Evolutionary conservation across 2,329 filamentous ascomycete species (phyloP), one percentile per base, ranked within the genome.

Genomic region (Fusarium sp.): DNA sequence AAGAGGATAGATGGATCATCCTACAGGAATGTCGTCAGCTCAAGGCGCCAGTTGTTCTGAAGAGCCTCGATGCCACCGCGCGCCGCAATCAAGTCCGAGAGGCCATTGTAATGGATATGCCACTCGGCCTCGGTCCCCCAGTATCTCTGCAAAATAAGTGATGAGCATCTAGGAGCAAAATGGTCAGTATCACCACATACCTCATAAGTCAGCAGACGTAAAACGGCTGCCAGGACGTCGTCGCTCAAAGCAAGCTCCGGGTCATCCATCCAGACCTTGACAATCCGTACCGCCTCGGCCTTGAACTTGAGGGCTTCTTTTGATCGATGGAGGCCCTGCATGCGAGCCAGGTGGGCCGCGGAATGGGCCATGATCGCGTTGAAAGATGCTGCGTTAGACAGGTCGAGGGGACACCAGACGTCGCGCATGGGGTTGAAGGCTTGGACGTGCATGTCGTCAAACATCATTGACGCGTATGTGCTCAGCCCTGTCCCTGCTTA

Each of bases 301-400:
- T 82, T 82, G 61, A 77, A 81, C 40, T 70, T 68, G 1, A 78
- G 41, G 1, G 76, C 79, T 40, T 76, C 71, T 13, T 59, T 65
- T 1, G 76, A 78, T 6, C 66, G 58, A 8, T 56, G 69, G 0
- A 75, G 73, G 0, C 75, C 76, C 27, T 80, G 77, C 56, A 81
- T 73, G 4, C 79, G 73, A 36, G 78, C 74, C 1, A 82, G 61
- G 48, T 82, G 81, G 0, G 80, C 79, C 1, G 81, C 81, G 2
- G 81, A 78, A 58, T 82, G 81, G 1, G 81, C 80, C 79, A 82
- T 81, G 41, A 82, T 77, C 16, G 76, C 77, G 41, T 82, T 81
- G 66, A 82, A 82, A 1, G 80, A 81, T 6, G 81, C 79, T 2
- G 79, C 75, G 56, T 82, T 82, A 6, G 81, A 82, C 15, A 82